Conservation (phyloP, 129 eudicot species). For the Flaveria brownii region DNA sequence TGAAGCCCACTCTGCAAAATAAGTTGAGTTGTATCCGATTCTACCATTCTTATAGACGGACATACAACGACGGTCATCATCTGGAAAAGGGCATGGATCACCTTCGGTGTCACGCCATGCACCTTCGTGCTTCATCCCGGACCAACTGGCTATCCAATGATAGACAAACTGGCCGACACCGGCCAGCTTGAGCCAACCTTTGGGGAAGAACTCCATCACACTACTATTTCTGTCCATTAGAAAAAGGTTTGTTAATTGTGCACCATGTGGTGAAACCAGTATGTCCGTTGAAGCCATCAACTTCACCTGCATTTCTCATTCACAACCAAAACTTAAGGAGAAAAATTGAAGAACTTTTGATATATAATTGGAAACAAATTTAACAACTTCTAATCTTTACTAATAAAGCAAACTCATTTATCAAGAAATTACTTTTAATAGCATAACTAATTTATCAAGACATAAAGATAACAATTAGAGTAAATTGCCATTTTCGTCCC, state of each 20-base stretch:
- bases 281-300: conserved; percentile 75
- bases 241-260: conserved; percentile 83
- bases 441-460: no score
- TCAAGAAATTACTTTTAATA: no score
- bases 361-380: not conserved
- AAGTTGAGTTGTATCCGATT: conserved; percentile 65
- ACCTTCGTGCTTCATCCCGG: conserved; percentile 78
- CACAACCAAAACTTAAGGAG: not conserved
- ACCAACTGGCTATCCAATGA: conserved; percentile 79
- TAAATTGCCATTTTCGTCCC: no score
- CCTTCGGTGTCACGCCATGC: conserved; percentile 79
- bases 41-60: conserved; percentile 56
- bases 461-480: no score
- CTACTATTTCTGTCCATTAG: conserved; percentile 85
- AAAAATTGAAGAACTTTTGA: not conserved
- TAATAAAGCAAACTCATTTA: no score
- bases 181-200: conserved; percentile 86
- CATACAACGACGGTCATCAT: conserved; percentile 75
- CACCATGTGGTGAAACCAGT: conserved; percentile 83
- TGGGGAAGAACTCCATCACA: conserved; percentile 82
- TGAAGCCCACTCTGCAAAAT: conserved; percentile 63
- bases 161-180: conserved; percentile 80
- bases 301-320: conserved; percentile 48
- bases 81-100: conserved; percentile 53
- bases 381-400: no score